Percentiles rank a stretch among this genome's conserved stretches.
These are phyloP conservation scores for Fraxinus nigra DNA, from an alignment of 305 asterid genomes.

Conservation along the genomic window DNA sequence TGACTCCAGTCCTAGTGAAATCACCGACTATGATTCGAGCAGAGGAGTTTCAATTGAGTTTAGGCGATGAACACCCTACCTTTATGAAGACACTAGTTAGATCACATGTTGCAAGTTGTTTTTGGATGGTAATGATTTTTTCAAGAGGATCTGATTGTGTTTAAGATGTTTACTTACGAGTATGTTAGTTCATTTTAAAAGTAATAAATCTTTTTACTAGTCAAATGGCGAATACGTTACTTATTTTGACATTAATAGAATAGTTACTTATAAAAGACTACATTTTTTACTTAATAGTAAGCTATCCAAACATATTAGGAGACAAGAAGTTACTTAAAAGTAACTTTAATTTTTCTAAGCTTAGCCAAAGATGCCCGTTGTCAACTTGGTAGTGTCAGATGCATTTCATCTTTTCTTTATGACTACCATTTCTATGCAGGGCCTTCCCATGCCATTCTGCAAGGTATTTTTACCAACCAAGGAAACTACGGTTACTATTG, in stretches of 20 bases:
- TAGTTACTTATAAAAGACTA: neutral
- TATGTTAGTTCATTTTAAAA: neutral
- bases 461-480: conserved; percentile 63
- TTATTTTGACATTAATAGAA: neutral
- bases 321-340: neutral
- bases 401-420: conserved; percentile 8
- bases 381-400: neutral
- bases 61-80: conserved; percentile 61
- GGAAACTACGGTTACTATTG: conserved; percentile 59
- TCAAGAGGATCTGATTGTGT: conserved; percentile 15
- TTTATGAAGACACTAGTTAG: conserved; percentile 64
- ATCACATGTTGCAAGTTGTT: conserved; percentile 92
- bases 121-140: conserved; percentile 75
- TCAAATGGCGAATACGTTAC: neutral
- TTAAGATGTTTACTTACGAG: neutral
- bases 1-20: conserved; percentile 35
- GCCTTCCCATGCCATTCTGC: conserved; percentile 89
- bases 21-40: conserved; percentile 80
- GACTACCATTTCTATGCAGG: conserved; percentile 42
- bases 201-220: neutral
- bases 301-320: neutral
- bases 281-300: neutral
- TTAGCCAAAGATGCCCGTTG: neutral
- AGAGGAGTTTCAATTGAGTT: conserved; percentile 66
- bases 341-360: neutral